A percentile compares a stretch with the other conserved stretches of the same genome.
These are phyloP conservation scores for Lactifluus echinatus DNA, from an alignment of 768 basidiomycete species.

Conservation along the genomic window DNA sequence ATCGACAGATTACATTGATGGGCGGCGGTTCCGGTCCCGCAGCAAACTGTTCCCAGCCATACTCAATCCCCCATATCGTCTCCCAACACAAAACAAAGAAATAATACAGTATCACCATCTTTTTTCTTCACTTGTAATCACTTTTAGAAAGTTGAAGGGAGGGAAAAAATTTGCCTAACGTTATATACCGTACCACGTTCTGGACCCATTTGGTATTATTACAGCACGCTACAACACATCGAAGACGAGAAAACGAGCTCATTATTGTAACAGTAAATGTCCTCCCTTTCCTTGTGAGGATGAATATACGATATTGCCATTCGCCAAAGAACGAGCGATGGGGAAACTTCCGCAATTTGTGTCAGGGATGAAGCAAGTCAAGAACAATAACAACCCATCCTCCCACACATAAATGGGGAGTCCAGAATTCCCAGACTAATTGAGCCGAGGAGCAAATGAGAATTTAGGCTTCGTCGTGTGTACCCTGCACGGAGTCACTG, in stretches of 20 bases:
- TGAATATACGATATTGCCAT: background rate
- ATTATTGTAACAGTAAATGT: background rate
- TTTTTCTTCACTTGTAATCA: background rate
- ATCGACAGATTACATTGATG: background rate
- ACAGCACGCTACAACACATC: background rate
- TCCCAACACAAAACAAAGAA: background rate
- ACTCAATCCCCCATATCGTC: background rate
- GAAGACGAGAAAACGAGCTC: background rate
- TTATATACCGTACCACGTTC: background rate
- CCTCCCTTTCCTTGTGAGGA: background rate
- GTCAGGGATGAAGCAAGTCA: background rate
- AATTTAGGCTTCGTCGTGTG: slow-evolving; percentile 6
- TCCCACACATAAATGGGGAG: background rate
- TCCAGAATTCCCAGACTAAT: background rate
- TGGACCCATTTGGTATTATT: slow-evolving; percentile 18
- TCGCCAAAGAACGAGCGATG: background rate
- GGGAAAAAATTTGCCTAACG: background rate
- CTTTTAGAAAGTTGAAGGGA: background rate
- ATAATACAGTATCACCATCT: background rate
- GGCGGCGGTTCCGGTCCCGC: background rate
- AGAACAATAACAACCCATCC: background rate
- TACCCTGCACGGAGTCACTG: background rate
- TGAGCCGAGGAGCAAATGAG: slow-evolving; percentile 6
- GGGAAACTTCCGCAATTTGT: background rate
- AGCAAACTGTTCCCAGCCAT: no score